Evolutionary conservation across 208 protist species (phyloP).

Genomic region (Wallacemonas collosoma): DNA sequence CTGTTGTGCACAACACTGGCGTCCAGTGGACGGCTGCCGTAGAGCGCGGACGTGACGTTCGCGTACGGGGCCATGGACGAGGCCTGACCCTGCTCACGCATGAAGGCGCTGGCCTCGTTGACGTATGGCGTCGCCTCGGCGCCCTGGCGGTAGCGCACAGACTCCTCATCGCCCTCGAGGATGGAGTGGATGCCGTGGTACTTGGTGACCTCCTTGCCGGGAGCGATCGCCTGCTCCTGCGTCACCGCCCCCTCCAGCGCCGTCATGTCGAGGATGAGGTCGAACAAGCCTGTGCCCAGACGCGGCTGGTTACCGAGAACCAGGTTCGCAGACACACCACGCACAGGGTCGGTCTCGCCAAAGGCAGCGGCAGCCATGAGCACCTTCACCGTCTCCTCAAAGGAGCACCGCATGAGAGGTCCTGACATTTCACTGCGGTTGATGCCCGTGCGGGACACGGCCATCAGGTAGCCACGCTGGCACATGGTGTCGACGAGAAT

Average conservation of each 20-base stretch:
- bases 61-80: conserved; percentile 37
- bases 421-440: conserved; percentile 91
- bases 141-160: conserved; percentile 32
- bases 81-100: conserved; percentile 26
- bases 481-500: no score
- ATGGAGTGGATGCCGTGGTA: conserved; percentile 83
- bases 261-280: conserved; percentile 94
- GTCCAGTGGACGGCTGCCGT: conserved; percentile 50
- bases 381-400: conserved; percentile 99
- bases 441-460: no score
- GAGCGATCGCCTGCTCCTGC: conserved; percentile 77
- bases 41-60: conserved; percentile 32
- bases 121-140: conserved; percentile 70
- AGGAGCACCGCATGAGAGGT: conserved; percentile 98
- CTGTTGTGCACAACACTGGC: conserved; percentile 72
- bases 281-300: conserved; percentile 97
- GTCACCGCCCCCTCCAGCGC: conserved; percentile 86
- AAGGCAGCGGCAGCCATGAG: conserved; percentile 98
- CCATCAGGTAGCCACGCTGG: no score
- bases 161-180: conserved; percentile 30
- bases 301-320: conserved; percentile 97
- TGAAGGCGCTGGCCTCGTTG: conserved; percentile 61
- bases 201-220: conserved; percentile 68
- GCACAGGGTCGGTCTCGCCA: conserved; percentile 94
- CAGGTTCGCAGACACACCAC: conserved; percentile 98